A percentile compares a stretch with the other conserved stretches of the same genome.
phyloP scores from a whole-genome alignment of 305 asterid genomes.

The Coffea humblotiana region DNA sequence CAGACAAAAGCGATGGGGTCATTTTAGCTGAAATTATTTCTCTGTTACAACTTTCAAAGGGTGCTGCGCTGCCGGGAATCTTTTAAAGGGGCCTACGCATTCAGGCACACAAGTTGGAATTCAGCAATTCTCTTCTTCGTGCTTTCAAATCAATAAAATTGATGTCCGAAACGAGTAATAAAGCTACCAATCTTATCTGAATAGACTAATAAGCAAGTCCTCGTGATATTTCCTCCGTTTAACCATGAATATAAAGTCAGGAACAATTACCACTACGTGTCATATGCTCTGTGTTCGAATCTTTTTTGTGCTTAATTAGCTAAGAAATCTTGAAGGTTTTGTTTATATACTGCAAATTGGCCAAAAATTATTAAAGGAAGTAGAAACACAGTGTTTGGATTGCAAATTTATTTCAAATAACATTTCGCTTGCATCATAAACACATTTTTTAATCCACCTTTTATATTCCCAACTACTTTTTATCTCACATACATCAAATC shows the following conservation, averaged over 20 bases:
- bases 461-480: no score
- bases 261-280: background rate
- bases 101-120: conserved; percentile 18
- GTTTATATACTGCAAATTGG: background rate
- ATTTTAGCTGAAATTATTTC: conserved; percentile 9
- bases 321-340: background rate
- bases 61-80: conserved; percentile 15
- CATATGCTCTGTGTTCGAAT: background rate
- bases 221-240: background rate
- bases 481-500: no score
- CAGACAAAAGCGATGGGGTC: conserved; percentile 9
- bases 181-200: background rate
- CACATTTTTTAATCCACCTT: no score
- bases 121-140: conserved; percentile 1
- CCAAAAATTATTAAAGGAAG: background rate
- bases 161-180: background rate
- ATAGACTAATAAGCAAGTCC: background rate
- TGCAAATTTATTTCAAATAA: no score
- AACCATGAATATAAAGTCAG: background rate
- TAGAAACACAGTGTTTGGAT: no score
- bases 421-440: no score
- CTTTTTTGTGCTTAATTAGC: background rate
- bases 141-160: conserved; percentile 11
- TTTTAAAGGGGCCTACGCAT: conserved; percentile 8
- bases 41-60: background rate